phyloP scores from a whole-genome alignment of 768 basidiomycete species.

The Leccinum sublutescens region DNA sequence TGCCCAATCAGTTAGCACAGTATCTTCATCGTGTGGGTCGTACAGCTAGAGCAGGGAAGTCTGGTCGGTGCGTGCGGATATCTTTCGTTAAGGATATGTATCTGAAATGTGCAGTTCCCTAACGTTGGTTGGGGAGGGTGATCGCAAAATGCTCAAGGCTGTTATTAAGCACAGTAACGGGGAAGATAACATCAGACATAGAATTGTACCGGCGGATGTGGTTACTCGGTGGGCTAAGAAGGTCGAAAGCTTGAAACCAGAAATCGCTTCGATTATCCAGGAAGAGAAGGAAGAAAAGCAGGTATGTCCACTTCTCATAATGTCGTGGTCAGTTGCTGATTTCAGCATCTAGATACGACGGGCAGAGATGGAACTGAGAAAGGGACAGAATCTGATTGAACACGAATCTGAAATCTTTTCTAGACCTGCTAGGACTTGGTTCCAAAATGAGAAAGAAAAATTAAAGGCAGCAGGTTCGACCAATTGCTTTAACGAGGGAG shows the following conservation, averaged over 20 bases:
- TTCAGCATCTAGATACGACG: slow-evolving; percentile 58
- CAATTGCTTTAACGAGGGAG: background rate
- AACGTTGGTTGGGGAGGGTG: slow-evolving; percentile 92
- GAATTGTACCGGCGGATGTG: slow-evolving; percentile 77
- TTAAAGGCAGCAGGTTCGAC: slow-evolving; percentile 67
- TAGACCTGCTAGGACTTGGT: slow-evolving; percentile 97
- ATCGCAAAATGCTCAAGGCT: slow-evolving; percentile 94
- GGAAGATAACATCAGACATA: slow-evolving; percentile 83
- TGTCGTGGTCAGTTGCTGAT: slow-evolving; percentile 10
- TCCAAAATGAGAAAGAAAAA: slow-evolving; percentile 88
- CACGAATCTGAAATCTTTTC: slow-evolving; percentile 91
- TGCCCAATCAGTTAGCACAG: slow-evolving; percentile 90
- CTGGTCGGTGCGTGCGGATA: slow-evolving; percentile 68
- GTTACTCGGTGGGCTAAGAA: slow-evolving; percentile 68
- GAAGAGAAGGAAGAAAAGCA: slow-evolving; percentile 97
- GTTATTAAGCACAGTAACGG: slow-evolving; percentile 85
- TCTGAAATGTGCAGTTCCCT: slow-evolving; percentile 61
- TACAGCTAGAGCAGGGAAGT: slow-evolving; percentile 92
- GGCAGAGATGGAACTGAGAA: slow-evolving; percentile 95
- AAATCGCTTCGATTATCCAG: slow-evolving; percentile 73
- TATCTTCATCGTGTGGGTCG: slow-evolving; percentile 97
- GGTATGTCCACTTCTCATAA: slow-evolving; percentile 40
- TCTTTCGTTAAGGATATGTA: background rate
- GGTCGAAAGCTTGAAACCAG: slow-evolving; percentile 67
- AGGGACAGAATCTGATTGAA: slow-evolving; percentile 94